Evolutionary conservation across 2,329 filamentous ascomycete genomes (phyloP), one percentile per base, ranked within the genome.

Genomic region (Apiospora koreana): DNA sequence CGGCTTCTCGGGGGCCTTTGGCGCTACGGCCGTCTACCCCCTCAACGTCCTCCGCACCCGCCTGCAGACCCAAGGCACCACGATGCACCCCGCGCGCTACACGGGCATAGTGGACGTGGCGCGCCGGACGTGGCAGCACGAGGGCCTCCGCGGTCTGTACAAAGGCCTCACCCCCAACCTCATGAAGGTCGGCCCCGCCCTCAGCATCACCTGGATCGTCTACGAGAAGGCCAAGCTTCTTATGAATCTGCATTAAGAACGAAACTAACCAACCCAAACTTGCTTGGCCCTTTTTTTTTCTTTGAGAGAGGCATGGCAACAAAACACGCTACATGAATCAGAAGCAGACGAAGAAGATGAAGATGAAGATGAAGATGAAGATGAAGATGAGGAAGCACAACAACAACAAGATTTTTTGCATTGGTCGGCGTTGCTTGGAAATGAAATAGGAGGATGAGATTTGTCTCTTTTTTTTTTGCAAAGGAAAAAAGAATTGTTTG

Each of bases 131-230:
- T 84, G 97, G 45, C 86, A 91, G 75, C 90, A 92, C 67, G 96
- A 99, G 82, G 96, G 96, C 1, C 80, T 93, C 46, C 88, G 93
- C 71, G 96, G 96, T 2, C 85, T 99, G 70, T 99, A 97, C 86
- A 97, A 97, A 82, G 96, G 96, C 1, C 85, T 98, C 74, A 97
- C 95, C 54, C 96, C 96, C 6, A 99, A 98, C 79, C 85, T 99
- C 48, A 86, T 99, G 76, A 99, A 99, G 85, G 96, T 99, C 45
- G 94, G 96, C 12, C 96, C 96, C 2, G 94, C 96, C 41, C 92
- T 99, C 69, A 97, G 94, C 76, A 98, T 99, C 79, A 95, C 94
- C 69, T 97, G 96, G 86, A 90, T 97, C 77, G 93, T 96, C 72
- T 97, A 97, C 79, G 94, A 97, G 83, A 96, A 96, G 78, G 90